These are phyloP conservation scores for Prunus fruticosa DNA, from an alignment of 306 rosid species.

Conservation along the genomic window DNA sequence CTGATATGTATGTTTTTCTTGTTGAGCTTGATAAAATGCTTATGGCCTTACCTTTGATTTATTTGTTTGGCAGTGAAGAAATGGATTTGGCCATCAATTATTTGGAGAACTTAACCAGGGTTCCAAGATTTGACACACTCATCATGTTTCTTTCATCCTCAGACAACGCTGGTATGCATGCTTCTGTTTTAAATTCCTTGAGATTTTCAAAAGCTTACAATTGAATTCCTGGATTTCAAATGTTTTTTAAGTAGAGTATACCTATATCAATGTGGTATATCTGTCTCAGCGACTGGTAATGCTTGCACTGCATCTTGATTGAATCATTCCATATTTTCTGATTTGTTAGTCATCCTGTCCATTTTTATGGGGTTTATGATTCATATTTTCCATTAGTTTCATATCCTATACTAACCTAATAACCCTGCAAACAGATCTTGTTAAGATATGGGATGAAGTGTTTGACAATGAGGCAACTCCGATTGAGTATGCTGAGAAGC, in stretches of 20 bases:
- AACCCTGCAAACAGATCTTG: constrained; percentile 50
- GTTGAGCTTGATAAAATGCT: constrained; percentile 17
- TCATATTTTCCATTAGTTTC: not conserved
- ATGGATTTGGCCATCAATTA: constrained; percentile 58
- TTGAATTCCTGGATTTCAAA: not conserved
- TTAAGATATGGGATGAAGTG: constrained; percentile 76
- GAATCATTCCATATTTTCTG: not conserved
- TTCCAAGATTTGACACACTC: constrained; percentile 78
- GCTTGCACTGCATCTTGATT: not conserved
- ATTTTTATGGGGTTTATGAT: not conserved
- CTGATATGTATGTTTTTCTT: not conserved
- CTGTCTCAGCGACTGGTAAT: too few relatives aligned
- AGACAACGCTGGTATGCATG: constrained; percentile 61
- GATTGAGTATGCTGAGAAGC: constrained; percentile 61
- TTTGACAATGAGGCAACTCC: constrained; percentile 70
- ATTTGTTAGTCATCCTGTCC: not conserved
- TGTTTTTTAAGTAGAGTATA: not conserved
- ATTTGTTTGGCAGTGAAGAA: constrained; percentile 62
- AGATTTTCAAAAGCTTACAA: not conserved
- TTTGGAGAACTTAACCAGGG: constrained; percentile 66
- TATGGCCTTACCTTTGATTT: constrained; percentile 4
- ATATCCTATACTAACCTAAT: constrained; percentile 11
- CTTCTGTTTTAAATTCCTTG: not conserved
- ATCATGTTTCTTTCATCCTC: constrained; percentile 69
- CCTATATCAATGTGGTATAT: not conserved